Conservation (phyloP, 2,329 filamentous ascomycete species). For the Plenodomus tracheiphilus region DNA sequence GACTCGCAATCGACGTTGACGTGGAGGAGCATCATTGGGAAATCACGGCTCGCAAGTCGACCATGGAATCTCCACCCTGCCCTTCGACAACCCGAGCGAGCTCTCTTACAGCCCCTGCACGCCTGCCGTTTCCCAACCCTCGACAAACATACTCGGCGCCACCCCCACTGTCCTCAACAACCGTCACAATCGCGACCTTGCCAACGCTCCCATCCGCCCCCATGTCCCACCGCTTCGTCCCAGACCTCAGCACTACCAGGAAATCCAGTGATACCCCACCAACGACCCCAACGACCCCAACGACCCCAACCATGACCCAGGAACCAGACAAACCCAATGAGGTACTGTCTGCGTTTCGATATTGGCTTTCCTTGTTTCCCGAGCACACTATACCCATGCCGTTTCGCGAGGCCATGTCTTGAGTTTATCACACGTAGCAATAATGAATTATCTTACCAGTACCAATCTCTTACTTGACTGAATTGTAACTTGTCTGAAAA, state of each 20-base stretch:
- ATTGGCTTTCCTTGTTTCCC: conserved; percentile 17
- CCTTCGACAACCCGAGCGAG: not conserved
- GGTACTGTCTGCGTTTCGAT: conserved; percentile 5
- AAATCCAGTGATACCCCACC: not conserved
- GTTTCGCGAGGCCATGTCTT: conserved; percentile 11
- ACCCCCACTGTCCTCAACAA: not conserved
- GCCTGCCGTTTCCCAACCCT: too few relatives aligned
- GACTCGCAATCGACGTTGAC: conserved; percentile 5
- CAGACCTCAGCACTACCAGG: not conserved
- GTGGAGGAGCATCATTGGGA: conserved; percentile 4
- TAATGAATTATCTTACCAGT: too few relatives aligned
- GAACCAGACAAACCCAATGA: not conserved
- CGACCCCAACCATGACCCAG: not conserved
- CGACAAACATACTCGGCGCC: too few relatives aligned
- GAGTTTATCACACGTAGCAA: not conserved
- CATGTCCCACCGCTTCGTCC: not conserved
- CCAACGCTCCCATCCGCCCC: not conserved
- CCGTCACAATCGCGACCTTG: not conserved
- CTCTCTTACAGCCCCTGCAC: not conserved
- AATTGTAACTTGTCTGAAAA: too few relatives aligned
- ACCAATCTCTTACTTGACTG: too few relatives aligned
- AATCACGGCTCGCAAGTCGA: not conserved
- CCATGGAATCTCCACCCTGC: not conserved
- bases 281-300: not conserved
- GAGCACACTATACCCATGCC: conserved; percentile 16